Percentiles rank a stretch among this genome's conserved stretches.
phyloP scores from a whole-genome alignment of 768 basidiomycete species.

The Scleroderma bovista region DNA sequence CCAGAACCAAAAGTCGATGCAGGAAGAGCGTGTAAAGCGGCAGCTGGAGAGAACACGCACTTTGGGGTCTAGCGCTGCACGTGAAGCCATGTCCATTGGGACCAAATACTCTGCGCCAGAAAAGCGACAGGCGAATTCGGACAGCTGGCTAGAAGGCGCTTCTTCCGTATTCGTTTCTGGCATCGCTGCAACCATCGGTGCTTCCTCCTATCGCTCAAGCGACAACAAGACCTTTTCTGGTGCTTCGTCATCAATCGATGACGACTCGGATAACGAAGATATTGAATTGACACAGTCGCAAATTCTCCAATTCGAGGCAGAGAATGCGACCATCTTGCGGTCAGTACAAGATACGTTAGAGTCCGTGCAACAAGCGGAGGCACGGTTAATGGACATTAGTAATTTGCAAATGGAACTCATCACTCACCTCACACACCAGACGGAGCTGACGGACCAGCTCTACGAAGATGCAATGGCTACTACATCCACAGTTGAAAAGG shows the following conservation, averaged over 20 bases:
- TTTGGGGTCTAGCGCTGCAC: constrained; percentile 73
- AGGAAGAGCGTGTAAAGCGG: constrained; percentile 89
- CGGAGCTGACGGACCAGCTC: constrained; percentile 87
- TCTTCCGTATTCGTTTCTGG: constrained; percentile 48
- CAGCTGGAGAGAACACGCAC: constrained; percentile 80
- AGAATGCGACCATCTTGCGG: constrained; percentile 83
- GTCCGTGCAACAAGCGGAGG: constrained; percentile 88
- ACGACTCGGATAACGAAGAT: constrained; percentile 71
- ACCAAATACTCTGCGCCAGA: constrained; percentile 24
- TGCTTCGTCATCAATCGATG: constrained; percentile 32
- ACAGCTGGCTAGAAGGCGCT: constrained; percentile 60
- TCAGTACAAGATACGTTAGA: constrained; percentile 82
- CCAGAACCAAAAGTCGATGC: constrained; percentile 78
- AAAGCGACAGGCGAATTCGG: constrained; percentile 18
- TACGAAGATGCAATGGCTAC: constrained; percentile 93
- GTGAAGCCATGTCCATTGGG: constrained; percentile 49
- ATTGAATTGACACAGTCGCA: constrained; percentile 80
- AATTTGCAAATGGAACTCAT: constrained; percentile 90
- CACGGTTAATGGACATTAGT: constrained; percentile 88
- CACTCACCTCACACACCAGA: constrained; percentile 80
- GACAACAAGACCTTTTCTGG: constrained; percentile 19
- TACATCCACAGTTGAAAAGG: constrained; percentile 79
- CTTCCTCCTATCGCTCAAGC: constrained; percentile 30
- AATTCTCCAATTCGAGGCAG: constrained; percentile 88
- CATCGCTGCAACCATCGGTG: constrained; percentile 58